Percentiles rank a stretch among this genome's conserved stretches.
Evolutionary conservation across 1,284 basidiomycete genomes (phyloP).

Genomic region (Papiliotrema nemorosa): DNA sequence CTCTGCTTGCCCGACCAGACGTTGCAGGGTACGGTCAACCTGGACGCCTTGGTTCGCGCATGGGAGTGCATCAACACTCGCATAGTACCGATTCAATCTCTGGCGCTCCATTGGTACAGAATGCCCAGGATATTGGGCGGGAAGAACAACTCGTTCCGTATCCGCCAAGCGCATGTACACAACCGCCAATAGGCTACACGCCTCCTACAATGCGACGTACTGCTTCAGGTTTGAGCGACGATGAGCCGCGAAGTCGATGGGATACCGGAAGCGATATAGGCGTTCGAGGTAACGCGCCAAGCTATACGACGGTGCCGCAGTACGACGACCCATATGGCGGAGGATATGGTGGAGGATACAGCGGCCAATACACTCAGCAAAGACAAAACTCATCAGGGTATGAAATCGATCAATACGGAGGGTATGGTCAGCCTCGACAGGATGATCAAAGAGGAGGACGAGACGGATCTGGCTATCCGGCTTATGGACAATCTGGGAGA

Average conservation of each 20-base stretch:
- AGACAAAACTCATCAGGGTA: no score
- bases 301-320: constrained; percentile 2
- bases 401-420: constrained; percentile 5
- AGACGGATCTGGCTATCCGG: background rate
- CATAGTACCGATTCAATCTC: constrained; percentile 8
- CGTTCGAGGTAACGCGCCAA: background rate
- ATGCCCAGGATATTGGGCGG: constrained; percentile 1
- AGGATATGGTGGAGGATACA: no score
- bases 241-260: constrained; percentile 5
- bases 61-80: background rate
- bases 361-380: no score
- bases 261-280: constrained; percentile 12
- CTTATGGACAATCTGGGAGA: background rate
- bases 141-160: constrained; percentile 14
- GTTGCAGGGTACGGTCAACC: constrained; percentile 9
- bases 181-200: constrained; percentile 21
- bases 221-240: constrained; percentile 9
- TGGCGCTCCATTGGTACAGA: constrained; percentile 6
- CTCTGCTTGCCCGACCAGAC: constrained; percentile 18
- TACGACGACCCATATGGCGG: constrained; percentile 5
- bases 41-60: background rate
- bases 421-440: background rate
- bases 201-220: constrained; percentile 20
- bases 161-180: constrained; percentile 23
- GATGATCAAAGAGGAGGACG: background rate